Base-by-base conservation (phyloP, 306 rosid genomes). In the Delonix regia region DNA sequence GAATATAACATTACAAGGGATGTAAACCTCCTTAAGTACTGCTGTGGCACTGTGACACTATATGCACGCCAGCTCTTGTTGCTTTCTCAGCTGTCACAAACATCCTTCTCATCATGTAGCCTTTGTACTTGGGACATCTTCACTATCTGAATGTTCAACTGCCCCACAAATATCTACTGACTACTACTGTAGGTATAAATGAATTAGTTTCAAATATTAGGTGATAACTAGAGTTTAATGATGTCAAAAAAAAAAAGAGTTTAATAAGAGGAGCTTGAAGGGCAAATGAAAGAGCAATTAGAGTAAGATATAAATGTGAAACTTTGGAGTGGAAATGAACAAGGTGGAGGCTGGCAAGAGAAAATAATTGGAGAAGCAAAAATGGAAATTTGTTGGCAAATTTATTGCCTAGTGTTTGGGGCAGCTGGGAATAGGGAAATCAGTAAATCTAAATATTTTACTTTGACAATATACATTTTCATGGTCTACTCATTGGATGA, bases 151-250 rank as follows among this genome's bases (percentile, higher is more conserved):
- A 8, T 57, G 61, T 72, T 57, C 49, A 44, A 45, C 19, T 48
- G 22, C 69, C 69, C 3, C 65, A 19, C 42, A 57, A 69, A 34
- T 42, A 28, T 42, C n/a, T 55, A n/a, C n/a, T n/a, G n/a, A n/a
- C 61, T n/a, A 6, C 19, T 71, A 49, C 19, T 18, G 73, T 61
- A 61, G 67, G 47, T 59, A 45, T 33, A 33, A 22, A 78, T 42
- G 51, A 67, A 34, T 21, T 14, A 19, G 24, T 57, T 56, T 12
- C 55, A 42, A 42, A 36, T n/a, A 61, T 30, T 61, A 28, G 41
- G 60, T 57, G 76, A 69, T 62, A 21, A 57, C 59, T 22, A 24
- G 53, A 52, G 42, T 25, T 7, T 28, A 56, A 57, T 9, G n/a
- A n/a, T n/a, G n/a, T n/a, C n/a, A n/a, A n/a, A n/a, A n/a, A n/a